A percentile compares a stretch with the other conserved stretches of the same genome.
These are phyloP conservation scores for Corymbia maculata DNA, from an alignment of 345 rosid genomes.

Conservation along the genomic window DNA sequence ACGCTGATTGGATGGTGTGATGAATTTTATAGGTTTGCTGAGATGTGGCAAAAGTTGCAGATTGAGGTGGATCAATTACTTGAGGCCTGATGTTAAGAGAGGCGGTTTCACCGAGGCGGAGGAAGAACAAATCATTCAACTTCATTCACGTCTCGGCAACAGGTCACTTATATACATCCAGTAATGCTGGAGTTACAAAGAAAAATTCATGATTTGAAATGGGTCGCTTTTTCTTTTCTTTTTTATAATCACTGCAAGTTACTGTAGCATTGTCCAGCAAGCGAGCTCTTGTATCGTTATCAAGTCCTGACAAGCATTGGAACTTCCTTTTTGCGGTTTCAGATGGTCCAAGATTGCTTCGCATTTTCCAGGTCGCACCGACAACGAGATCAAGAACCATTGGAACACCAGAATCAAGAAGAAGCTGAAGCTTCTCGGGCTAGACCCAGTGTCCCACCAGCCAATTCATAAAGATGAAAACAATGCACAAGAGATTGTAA, in stretches of 20 bases:
- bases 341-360: conserved; percentile 96
- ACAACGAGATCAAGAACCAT: conserved; percentile 93
- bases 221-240: neutral
- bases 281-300: neutral
- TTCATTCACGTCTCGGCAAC: conserved; percentile 77
- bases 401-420: conserved; percentile 92
- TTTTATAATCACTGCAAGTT: neutral
- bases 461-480: conserved; percentile 16
- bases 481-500: neutral
- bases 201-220: too few relatives aligned
- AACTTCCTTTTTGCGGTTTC: neutral
- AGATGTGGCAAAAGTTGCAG: conserved; percentile 94
- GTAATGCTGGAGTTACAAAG: neutral
- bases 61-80: conserved; percentile 87
- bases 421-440: conserved; percentile 55
- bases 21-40: conserved; percentile 41
- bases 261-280: neutral
- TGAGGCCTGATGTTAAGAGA: conserved; percentile 84
- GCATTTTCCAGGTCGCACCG: conserved; percentile 86
- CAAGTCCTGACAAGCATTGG: neutral
- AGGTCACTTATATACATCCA: conserved; percentile 15
- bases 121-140: conserved; percentile 70
- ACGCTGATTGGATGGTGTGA: neutral
- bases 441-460: conserved; percentile 63
- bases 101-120: conserved; percentile 77